phyloP scores from a whole-genome alignment of 2,329 filamentous ascomycete species.

The Alternaria sp. region DNA sequence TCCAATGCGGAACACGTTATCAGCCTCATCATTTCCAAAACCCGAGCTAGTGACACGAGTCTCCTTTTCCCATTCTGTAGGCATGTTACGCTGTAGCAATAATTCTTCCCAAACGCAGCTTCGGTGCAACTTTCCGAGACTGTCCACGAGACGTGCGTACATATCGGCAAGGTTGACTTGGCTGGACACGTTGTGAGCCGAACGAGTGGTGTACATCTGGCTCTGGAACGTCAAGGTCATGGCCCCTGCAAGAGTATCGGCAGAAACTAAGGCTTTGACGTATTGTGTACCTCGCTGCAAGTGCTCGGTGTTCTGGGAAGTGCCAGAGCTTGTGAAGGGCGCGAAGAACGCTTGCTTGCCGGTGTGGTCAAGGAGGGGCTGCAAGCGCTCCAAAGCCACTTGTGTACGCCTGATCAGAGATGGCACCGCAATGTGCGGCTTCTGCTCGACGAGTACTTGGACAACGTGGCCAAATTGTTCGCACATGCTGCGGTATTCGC shows the following conservation, averaged over 20 bases:
- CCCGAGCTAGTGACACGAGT: conserved; percentile 55
- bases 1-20: conserved; percentile 51
- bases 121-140: conserved; percentile 78
- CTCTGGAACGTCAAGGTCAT: conserved; percentile 76
- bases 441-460: conserved; percentile 79
- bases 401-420: conserved; percentile 80
- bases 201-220: conserved; percentile 69
- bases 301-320: conserved; percentile 47
- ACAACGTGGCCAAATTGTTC: conserved; percentile 77
- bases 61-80: conserved; percentile 68
- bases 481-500: conserved; percentile 66
- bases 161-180: conserved; percentile 85
- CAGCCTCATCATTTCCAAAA: conserved; percentile 52
- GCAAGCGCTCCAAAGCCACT: conserved; percentile 70
- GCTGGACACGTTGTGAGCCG: conserved; percentile 70
- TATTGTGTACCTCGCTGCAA: conserved; percentile 73
- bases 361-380: conserved; percentile 67
- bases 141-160: conserved; percentile 76
- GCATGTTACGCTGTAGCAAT: conserved; percentile 74
- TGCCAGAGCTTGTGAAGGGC: conserved; percentile 60
- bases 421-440: conserved; percentile 81
- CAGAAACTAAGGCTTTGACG: conserved; percentile 78
- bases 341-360: conserved; percentile 72
- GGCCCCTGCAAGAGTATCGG: conserved; percentile 78
- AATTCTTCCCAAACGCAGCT: conserved; percentile 88